Percentiles rank a stretch among this genome's conserved stretches.
phyloP scores from a whole-genome alignment of 208 protist species.

The Trypanosoma caninum region DNA sequence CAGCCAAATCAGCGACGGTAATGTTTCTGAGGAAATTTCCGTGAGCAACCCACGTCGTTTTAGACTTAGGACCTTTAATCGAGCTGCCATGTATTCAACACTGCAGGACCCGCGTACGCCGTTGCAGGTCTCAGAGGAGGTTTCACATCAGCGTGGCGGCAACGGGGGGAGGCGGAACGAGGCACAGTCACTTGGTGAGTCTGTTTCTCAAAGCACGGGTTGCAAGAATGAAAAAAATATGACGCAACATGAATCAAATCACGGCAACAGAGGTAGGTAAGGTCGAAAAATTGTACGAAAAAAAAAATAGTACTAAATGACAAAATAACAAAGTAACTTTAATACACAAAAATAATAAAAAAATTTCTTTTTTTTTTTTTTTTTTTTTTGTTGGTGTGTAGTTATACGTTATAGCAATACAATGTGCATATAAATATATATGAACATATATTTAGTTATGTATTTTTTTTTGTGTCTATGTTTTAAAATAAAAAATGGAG shows the following conservation, averaged over 20 bases:
- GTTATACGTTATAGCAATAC: too few relatives aligned
- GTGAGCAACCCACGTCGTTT: neutral
- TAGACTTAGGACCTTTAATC: neutral
- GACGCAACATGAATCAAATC: constrained; percentile 20
- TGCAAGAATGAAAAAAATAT: constrained; percentile 18
- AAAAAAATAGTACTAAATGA: too few relatives aligned
- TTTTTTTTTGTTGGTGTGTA: too few relatives aligned
- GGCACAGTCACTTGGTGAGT: too few relatives aligned
- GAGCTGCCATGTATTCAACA: too few relatives aligned
- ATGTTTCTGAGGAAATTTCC: neutral
- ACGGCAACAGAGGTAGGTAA: too few relatives aligned
- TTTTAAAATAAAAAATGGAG: neutral
- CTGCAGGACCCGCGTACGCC: too few relatives aligned
- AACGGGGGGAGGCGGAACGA: too few relatives aligned
- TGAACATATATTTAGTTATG: too few relatives aligned
- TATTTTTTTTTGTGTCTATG: too few relatives aligned
- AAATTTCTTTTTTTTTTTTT: neutral
- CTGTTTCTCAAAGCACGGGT: neutral
- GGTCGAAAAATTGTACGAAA: too few relatives aligned
- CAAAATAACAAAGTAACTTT: neutral
- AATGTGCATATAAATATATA: neutral
- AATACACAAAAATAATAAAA: neutral
- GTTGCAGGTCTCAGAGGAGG: neutral
- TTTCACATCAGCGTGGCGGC: neutral
- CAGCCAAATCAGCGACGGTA: constrained; percentile 1